Base-by-base conservation (phyloP, 2,329 filamentous ascomycete genomes). In the Sphaerulina populicola region DNA sequence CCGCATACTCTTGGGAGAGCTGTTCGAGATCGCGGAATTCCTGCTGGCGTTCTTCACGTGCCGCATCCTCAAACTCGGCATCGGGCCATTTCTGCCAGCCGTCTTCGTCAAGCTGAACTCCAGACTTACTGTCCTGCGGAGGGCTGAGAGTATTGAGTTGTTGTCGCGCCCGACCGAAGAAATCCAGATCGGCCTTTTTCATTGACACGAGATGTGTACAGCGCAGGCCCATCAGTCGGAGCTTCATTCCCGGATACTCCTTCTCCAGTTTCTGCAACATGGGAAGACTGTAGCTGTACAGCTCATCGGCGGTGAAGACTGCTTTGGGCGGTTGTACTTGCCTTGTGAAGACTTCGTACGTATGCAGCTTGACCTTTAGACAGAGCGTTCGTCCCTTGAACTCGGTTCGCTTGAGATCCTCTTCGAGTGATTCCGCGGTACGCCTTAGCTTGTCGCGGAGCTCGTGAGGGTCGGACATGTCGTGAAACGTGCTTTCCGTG, bases 351-450 rank as follows among this genome's bases (percentile, higher is more conserved):
- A 96, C 86, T 67, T 97, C 90, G 62, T 91, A 98, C 0, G 89
- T 95, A 66, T 96, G 88, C 6, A 97, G 72, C 66, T 98, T 98
- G 57, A 96, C 78, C 68, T 98, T 98, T 33, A 98, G 72, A 18
- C 88, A 88, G 1, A 98, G 72, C 0, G 91, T 97, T n/a, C 88
- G 80, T 0, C 91, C 91, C 68, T 91, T 95, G 69, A 87, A 88
- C 57, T 87, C 80, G 1, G 87, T 88, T 23, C 81, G 79, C 52
- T 77, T 76, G 71, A 97, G 76, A 62, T 97, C 91, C 58, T 86
- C 85, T 65, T 95, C 89, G 3, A 98, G 73, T 57, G 94, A 89
- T 56, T 89, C 83, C 0, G 93, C 88, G 1, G 83, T 90, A 65
- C 77, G 78, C n/a, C 81, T 78, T 5, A 98, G 77, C 66, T 94